phyloP scores from a whole-genome alignment of 179 eudicot species.

The Beta lomatogona region DNA sequence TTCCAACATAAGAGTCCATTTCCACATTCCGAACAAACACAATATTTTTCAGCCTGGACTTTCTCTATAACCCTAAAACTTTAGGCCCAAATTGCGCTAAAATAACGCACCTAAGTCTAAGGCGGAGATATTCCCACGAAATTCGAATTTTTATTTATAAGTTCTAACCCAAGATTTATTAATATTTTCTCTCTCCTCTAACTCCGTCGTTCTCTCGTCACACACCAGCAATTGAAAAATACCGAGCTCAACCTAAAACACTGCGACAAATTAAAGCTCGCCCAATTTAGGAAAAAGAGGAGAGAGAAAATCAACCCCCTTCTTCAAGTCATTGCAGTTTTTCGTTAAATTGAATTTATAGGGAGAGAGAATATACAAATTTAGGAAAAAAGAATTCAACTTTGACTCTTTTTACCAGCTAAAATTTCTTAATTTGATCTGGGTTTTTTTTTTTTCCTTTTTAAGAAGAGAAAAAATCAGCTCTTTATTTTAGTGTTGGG shows the following conservation, averaged over 20 bases:
- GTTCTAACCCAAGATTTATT: not conserved
- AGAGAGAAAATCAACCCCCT: slow-evolving; percentile 6
- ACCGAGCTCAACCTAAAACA: not conserved
- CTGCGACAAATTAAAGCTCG: not conserved
- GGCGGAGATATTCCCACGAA: slow-evolving; percentile 11
- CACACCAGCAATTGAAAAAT: not conserved
- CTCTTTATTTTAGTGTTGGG: not conserved
- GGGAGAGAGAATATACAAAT: not conserved
- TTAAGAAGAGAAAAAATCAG: not conserved
- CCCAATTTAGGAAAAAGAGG: not conserved
- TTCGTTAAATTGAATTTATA: not conserved
- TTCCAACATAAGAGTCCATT: too few relatives aligned
- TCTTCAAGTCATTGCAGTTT: slow-evolving; percentile 31
- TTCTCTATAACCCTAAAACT: too few relatives aligned
- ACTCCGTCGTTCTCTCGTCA: not conserved
- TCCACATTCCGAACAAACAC: too few relatives aligned
- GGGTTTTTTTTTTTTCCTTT: not conserved
- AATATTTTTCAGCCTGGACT: too few relatives aligned
- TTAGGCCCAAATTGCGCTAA: too few relatives aligned
- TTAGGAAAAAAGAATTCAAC: not conserved
- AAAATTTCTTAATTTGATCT: not conserved
- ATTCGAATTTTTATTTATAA: not conserved
- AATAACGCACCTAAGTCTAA: not conserved
- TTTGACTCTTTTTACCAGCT: slow-evolving; percentile 2
- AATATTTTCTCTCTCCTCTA: not conserved